These are phyloP conservation scores for Cyamopsis tetragonoloba DNA, from an alignment of 306 rosid species.

Conservation along the genomic window DNA sequence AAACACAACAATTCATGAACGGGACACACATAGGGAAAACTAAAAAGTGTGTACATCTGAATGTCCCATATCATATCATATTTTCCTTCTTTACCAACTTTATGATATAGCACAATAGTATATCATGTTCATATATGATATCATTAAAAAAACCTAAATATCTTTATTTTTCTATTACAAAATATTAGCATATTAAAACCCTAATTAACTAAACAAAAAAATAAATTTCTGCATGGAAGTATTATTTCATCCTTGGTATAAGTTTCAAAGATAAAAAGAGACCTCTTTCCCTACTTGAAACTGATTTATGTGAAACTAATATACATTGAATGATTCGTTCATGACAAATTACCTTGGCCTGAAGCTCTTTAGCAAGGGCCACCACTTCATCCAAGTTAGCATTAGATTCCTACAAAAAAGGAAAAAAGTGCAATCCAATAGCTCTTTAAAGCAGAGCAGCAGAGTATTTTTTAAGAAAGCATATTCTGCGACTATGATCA, in stretches of 20 bases:
- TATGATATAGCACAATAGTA: background rate
- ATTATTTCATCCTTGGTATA: background rate
- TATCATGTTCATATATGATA: no score
- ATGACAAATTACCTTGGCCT: slow-evolving; percentile 60
- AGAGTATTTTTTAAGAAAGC: background rate
- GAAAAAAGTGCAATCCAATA: slow-evolving; percentile 16
- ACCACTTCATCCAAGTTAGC: slow-evolving; percentile 91
- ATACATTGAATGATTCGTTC: background rate
- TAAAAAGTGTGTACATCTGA: background rate
- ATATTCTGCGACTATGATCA: background rate
- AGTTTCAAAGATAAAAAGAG: background rate
- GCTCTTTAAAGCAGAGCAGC: slow-evolving; percentile 14
- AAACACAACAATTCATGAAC: background rate
- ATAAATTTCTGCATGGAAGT: background rate
- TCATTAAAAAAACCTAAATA: no score
- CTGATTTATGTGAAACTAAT: background rate
- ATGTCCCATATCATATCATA: background rate
- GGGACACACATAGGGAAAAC: background rate
- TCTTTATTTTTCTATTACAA: no score
- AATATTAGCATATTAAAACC: slow-evolving; percentile 20
- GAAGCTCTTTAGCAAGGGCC: slow-evolving; percentile 86
- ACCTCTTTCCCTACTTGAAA: background rate
- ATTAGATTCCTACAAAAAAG: slow-evolving; percentile 63
- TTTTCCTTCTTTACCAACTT: background rate
- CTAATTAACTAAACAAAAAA: background rate